Conservation (phyloP, 2,329 filamentous ascomycete species). For the Bipolaris sorokiniana region DNA sequence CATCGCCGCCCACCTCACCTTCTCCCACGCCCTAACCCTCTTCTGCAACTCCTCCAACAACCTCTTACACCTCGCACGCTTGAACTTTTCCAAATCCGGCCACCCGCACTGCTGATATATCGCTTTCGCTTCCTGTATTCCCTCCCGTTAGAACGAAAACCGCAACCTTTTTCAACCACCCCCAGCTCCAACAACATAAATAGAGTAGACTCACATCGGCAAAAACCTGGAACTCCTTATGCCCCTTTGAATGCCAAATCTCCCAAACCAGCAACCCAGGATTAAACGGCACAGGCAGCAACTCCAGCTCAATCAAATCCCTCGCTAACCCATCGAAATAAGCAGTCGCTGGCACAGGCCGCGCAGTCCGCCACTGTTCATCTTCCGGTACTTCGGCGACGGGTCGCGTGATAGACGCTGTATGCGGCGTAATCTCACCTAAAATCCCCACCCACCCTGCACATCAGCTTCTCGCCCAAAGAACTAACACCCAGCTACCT, state of each 20-base stretch:
- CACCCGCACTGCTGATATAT: neutral
- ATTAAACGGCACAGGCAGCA: neutral
- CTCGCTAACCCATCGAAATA: neutral
- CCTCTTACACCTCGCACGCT: neutral
- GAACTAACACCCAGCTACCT: neutral
- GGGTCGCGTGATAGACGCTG: neutral
- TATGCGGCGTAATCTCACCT: neutral
- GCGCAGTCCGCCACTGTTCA: constrained; percentile 1
- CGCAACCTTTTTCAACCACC: neutral
- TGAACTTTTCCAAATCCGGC: neutral
- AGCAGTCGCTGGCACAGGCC: neutral
- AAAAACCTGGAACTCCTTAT: neutral
- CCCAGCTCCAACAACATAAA: too few species aligned
- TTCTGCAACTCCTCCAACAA: neutral
- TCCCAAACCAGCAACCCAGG: neutral
- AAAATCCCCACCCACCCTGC: neutral
- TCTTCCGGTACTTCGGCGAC: neutral
- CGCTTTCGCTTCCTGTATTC: neutral
- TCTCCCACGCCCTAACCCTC: neutral
- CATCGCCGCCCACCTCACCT: neutral
- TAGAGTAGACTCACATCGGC: neutral
- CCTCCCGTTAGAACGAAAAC: neutral
- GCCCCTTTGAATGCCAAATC: neutral
- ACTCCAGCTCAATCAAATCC: neutral
- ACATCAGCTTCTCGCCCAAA: neutral